Evolutionary conservation across 345 rosid species (phyloP).

Genomic region (Eucalyptus grandis): DNA sequence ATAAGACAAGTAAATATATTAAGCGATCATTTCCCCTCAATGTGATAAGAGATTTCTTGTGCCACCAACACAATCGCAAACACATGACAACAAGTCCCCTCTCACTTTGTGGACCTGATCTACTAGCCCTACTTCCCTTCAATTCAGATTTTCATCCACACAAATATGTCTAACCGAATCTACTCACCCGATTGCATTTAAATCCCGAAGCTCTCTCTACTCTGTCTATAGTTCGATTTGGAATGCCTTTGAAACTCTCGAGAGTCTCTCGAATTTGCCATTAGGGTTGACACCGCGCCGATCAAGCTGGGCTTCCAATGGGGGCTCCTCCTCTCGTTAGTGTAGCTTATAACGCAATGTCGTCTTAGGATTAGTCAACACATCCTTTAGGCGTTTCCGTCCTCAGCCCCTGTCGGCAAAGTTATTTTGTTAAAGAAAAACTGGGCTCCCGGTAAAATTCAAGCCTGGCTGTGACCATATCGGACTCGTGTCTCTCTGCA

Average conservation of each 20-base stretch:
- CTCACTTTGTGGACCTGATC: background rate
- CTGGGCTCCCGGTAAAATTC: background rate
- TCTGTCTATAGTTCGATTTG: background rate
- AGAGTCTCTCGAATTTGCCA: background rate
- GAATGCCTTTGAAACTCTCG: background rate
- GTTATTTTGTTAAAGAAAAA: background rate
- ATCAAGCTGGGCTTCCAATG: background rate
- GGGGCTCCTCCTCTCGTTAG: background rate
- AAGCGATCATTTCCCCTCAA: background rate
- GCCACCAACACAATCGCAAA: background rate
- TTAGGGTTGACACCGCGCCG: background rate
- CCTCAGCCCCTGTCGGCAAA: background rate
- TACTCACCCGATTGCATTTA: background rate
- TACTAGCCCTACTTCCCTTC: background rate
- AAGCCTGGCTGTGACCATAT: background rate
- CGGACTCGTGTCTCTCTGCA: background rate
- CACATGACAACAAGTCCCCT: background rate
- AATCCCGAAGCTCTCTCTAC: background rate
- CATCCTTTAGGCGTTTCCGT: background rate
- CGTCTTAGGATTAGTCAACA: background rate
- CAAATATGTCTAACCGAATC: background rate
- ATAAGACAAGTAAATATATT: background rate
- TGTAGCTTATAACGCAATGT: background rate
- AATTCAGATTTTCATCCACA: background rate
- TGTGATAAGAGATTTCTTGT: background rate